Evolutionary conservation across 169 alveolate species (phyloP), one percentile per base, ranked within the genome.

Genomic region (Plasmodium ovale): DNA sequence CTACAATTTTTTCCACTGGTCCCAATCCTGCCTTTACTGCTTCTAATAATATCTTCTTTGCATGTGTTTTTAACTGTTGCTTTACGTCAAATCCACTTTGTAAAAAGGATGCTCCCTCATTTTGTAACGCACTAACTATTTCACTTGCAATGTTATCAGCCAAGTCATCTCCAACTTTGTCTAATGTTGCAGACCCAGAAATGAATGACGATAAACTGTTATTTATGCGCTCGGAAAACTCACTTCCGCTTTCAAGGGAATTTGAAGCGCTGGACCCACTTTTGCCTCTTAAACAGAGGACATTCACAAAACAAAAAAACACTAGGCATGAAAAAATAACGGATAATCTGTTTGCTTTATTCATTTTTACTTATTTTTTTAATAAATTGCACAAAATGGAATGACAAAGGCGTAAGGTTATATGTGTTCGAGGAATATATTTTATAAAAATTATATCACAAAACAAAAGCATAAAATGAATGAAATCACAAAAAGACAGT

Each of bases 101-200:
- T 67, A 84, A 65, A 84, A 84, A 84, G 33, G 91, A 67, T 67
- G 87, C 35, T 54, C 87, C 65, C 35, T 84, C 67, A 14, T 56
- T 51, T 65, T 84, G 84, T 29, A 84, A 58, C 25, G 71, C 69
- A 59, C 42, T 54, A 39, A 84, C 44, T 14, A 84, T 51, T 68
- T 68, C 91, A 60, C 68, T 84, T 5, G 74, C 71, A 31, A 84
- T 67, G 27, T 16, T 54, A 27, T 84, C 87, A 7, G 91, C 91
- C 31, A 84, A 21, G 10, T 69, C 85, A 68, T 84, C 23, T 27
- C 87, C 72, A 27, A 84, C 21, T 19, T 29, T 49, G 14, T 84
- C 85, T 14, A 84, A 7, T 35, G 84, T 54, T 37, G 77, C 14
- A 16, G 85, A 54, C 33, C 68, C 87, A 9, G 53, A 39, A 67